Evolutionary conservation across 257 asterid genomes (phyloP).

Genomic region (Solanum verrucosum): DNA sequence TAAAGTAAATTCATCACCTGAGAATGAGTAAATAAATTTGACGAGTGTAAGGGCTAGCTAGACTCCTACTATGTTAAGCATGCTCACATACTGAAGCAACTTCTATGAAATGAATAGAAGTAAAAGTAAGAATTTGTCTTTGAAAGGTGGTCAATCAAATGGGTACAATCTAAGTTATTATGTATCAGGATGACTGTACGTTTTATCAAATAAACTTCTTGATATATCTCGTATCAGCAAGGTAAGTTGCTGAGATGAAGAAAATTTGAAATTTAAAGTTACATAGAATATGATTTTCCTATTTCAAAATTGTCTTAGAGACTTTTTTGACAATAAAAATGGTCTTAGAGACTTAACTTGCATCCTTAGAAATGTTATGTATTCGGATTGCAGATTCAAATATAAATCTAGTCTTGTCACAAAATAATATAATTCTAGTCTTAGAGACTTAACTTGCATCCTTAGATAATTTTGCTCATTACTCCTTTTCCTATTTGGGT

Average conservation of each 20-base stretch:
- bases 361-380: background rate
- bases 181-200: background rate
- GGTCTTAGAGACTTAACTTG: background rate
- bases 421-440: too few species aligned
- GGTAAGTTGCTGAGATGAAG: background rate
- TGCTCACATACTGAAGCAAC: background rate
- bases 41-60: background rate
- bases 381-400: background rate
- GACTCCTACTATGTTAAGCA: background rate
- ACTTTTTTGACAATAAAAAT: background rate
- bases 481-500: constrained; percentile 1
- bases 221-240: background rate
- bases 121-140: background rate
- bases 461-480: constrained; percentile 10
- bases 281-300: background rate
- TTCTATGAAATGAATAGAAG: background rate
- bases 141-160: background rate
- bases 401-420: background rate
- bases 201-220: background rate
- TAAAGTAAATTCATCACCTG: background rate
- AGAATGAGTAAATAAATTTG: background rate
- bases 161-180: background rate
- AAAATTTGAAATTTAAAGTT: background rate
- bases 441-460: too few species aligned
- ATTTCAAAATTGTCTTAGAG: background rate